Evolutionary conservation across 2,329 filamentous ascomycete species (phyloP), one percentile per base, ranked within the genome.

Genomic region (Podosphaera xanthii): DNA sequence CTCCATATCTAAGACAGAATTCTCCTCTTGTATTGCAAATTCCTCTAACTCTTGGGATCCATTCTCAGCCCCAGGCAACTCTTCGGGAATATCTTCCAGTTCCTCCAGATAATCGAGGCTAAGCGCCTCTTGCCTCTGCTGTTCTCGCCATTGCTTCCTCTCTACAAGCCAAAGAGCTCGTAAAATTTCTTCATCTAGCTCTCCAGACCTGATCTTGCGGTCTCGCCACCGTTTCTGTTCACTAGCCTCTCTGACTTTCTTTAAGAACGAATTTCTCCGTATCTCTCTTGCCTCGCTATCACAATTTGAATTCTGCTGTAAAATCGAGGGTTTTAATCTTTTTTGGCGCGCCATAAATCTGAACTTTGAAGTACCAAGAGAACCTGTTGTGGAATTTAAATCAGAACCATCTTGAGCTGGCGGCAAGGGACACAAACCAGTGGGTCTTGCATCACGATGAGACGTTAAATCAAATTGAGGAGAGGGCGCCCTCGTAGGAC

Each of bases 201-300:
- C 31, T 31, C 50, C 52, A 35, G 30, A n/a, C 34, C 81, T 80
- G 10, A 14, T 14, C 30, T 44, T 59, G 63, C 82, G 73, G 58
- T 76, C 73, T 64, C 78, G 74, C 76, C 81, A 84, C 31, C 72
- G 71, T 65, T 73, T 76, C 35, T 85, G 79, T 49, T 84, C 79
- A 2, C 75, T 72, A 48, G 78, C 76, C 65, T 80, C 76, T 60
- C 79, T 74, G 22, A 85, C 81, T 58, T 76, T 84, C 67, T 81
- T 79, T 61, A 91, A 71, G 65, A 91, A 91, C 59, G 84, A 72
- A 38, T 78, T 77, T 54, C 86, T 74, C 60, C 86, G 73, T 59
- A 77, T 74, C 67, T 87, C 82, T 59, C 81, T 79, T 0, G 75
- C 74, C 67, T 88, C 79, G 58, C 60, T 61, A 3, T 57, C 53